Evolutionary conservation across 1,284 basidiomycete species (phyloP).

Genomic region (Ceratobasidium sp.): DNA sequence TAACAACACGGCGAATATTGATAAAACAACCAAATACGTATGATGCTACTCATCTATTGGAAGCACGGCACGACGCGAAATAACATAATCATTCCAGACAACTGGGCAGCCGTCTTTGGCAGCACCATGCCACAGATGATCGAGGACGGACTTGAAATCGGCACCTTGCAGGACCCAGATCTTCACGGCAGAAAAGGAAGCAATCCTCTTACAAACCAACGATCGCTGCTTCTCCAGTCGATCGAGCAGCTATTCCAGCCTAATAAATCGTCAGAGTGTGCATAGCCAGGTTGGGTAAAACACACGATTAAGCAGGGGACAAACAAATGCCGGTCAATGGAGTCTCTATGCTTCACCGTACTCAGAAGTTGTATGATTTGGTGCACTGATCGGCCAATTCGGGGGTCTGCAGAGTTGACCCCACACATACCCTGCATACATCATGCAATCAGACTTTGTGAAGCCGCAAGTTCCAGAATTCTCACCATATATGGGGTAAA

Average conservation of each 20-base stretch:
- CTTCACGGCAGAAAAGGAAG: neutral
- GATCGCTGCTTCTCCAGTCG: conserved; percentile 7
- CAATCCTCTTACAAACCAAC: neutral
- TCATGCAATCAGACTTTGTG: neutral
- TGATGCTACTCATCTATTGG: conserved; percentile 10
- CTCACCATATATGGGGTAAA: conserved; percentile 35
- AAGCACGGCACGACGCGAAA: conserved; percentile 18
- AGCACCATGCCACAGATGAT: conserved; percentile 35
- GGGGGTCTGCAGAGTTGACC: conserved; percentile 21
- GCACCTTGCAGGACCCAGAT: conserved; percentile 32
- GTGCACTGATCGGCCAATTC: conserved; percentile 22
- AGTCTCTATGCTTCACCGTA: neutral
- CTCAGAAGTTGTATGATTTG: conserved; percentile 32
- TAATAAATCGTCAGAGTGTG: neutral
- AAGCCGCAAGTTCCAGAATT: neutral
- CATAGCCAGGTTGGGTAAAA: neutral
- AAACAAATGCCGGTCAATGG: conserved; percentile 33
- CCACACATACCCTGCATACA: conserved; percentile 9
- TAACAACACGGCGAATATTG: too few species aligned
- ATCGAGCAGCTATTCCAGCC: conserved; percentile 24
- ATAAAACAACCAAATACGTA: neutral
- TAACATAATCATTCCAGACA: conserved; percentile 31
- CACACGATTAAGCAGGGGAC: conserved; percentile 28
- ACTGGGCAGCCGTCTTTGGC: conserved; percentile 11
- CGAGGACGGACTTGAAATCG: conserved; percentile 26